Evolutionary conservation across 768 basidiomycete species (phyloP), one percentile per base, ranked within the genome.

Genomic region (Panaeolus papilionaceus): DNA sequence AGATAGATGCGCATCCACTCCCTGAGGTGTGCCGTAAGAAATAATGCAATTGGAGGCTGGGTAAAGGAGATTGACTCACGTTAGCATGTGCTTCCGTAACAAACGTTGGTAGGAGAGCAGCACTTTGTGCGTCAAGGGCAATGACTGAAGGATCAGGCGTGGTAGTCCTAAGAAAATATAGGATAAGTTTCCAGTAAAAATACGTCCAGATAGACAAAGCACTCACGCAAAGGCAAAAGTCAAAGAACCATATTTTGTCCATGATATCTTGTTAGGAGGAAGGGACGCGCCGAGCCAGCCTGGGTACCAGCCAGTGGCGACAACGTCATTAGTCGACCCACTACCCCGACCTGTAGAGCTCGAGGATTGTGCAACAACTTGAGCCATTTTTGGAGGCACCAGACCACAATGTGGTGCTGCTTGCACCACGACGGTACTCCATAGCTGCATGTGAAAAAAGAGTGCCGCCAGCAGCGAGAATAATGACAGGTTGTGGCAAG

Each of bases 291-390:
- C 78, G 64, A 83, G 78, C 86, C 86, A 89, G n/a, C 81, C 82
- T 18, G 88, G 80, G 70, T 84, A 88, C 87, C 87, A 90, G 1
- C 84, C 83, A 38, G 85, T 77, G 3, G 86, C 82, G 18, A 89
- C 70, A n/a, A 82, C 79, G 38, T 79, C 78, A 4, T 72, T 75
- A 12, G 68, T 63, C 5, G 73, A 61, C 33, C 65, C 67, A 63
- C 67, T 68, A 28, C 68, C 66, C 38, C 51, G 58, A 61, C 38
- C 10, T 42, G 62, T 61, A 16, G 64, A 65, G 26, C 67, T 49
- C 14, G 65, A 64, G 28, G 64, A 39, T 7, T 51, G 39, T 9
- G 67, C 45, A 38, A 62, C 51, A 9, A 65, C n/a, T 20, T 65
- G 42, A 18, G 47, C 40, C 39, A 66, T 47, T 51, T 68, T 72